A percentile compares a stretch with the other conserved stretches of the same genome.
These are phyloP conservation scores for Scalesia atractyloides DNA, from an alignment of 129 eudicot genomes.

Conservation along the genomic window DNA sequence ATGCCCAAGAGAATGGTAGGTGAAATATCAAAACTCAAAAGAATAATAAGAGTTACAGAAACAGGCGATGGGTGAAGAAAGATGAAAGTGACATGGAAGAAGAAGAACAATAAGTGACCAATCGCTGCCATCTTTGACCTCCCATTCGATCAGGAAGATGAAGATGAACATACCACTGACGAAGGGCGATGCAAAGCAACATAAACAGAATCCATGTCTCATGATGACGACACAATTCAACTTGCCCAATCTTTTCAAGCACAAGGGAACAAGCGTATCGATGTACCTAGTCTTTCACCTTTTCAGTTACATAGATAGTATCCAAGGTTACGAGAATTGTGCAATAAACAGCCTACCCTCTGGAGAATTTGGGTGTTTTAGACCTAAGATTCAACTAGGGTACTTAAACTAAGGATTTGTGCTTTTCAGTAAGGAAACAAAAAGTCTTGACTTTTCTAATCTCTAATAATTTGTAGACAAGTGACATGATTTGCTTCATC, in stretches of 20 bases:
- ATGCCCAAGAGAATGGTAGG: too few relatives aligned
- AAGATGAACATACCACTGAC: not conserved
- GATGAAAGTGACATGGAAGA: slow-evolving; percentile 74
- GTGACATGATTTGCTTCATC: too few relatives aligned
- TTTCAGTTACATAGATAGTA: not conserved
- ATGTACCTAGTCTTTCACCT: slow-evolving; percentile 37
- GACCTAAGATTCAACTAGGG: too few relatives aligned
- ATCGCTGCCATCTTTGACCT: slow-evolving; percentile 36
- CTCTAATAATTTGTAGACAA: too few relatives aligned
- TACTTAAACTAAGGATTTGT: too few relatives aligned
- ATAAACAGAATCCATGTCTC: not conserved
- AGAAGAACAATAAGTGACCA: slow-evolving; percentile 48
- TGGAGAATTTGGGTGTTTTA: too few relatives aligned
- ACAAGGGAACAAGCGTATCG: slow-evolving; percentile 67
- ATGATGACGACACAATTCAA: not conserved
- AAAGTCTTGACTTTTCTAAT: too few relatives aligned
- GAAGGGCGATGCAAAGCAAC: slow-evolving; percentile 8
- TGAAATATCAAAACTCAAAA: too few relatives aligned
- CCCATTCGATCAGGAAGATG: slow-evolving; percentile 43
- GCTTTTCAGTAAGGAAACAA: too few relatives aligned
- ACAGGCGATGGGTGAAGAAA: not conserved
- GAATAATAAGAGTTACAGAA: too few relatives aligned
- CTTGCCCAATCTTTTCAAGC: slow-evolving; percentile 50
- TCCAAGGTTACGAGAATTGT: too few relatives aligned
- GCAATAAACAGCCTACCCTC: too few relatives aligned